Evolutionary conservation across 371 early-diverging fungal genomes (phyloP), one percentile per base, ranked within the genome.

Genomic region (Mucor sp.): DNA sequence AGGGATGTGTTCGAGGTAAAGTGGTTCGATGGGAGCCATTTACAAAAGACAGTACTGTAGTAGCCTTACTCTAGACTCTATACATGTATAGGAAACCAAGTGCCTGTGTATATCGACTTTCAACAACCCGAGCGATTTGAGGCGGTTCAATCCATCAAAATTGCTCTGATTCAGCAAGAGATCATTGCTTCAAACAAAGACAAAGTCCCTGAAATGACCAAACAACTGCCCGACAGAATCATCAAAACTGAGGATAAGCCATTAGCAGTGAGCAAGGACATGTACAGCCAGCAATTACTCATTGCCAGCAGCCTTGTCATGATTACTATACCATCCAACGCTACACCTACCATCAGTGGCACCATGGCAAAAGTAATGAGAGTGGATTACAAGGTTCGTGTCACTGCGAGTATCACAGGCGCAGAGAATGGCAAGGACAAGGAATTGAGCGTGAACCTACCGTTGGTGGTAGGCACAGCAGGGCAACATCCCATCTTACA

Each of bases 321-420:
- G 9, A n/a, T 66, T 7, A 21, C 39, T 9, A 66, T 61, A 15
- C 55, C 67, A 3, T 43, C 67, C 3, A 61, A 60, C 30, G 53
- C 35, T 2, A 66, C 67, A 32, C 67, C 67, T 6, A 66, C 61
- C 4, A 66, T 66, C 23, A 9, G 21, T 28, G 30, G n/a, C 6
- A 55, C 28, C 19, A 44, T 44, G 6, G 67, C 58, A 5, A 66
- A 33, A 21, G 67, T 66, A 6, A 61, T 66, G 61, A 37, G 55
- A 55, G 1, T 66, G 9, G 61, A 66, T 25, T 66, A 66, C 32
- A 66, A 66, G 59, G 39, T 66, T 43, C 61, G 67, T 41, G 67
- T 66, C 4, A 60, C 67, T 0, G 56, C 53, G 6, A 14, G 32
- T 6, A 39, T 66, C 6, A 41, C 43, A n/a, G 37, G 37, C 3